Base-by-base conservation (phyloP, 2,329 filamentous ascomycete genomes). In the Paecilomyces variotii region DNA sequence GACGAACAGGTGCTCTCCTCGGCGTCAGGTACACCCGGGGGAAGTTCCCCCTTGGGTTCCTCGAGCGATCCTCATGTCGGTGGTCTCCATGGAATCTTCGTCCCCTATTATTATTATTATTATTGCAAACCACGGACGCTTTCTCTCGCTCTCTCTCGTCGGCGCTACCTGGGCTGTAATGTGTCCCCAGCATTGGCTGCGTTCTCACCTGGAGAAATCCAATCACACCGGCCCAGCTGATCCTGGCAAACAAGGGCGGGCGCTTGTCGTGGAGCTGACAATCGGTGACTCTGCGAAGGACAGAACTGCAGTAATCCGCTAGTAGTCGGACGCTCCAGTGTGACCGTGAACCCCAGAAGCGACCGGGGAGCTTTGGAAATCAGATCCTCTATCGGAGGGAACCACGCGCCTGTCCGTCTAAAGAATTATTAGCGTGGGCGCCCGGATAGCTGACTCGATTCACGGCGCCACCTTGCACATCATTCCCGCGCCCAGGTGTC, bases 401-500 rank as follows among this genome's bases (percentile, higher is more conserved):
- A 56, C 50, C 57, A 32, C 57, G 51, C 59, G 52, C 54, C 55
- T 59, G 54, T 61, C 52, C 57, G 54, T 61, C 55, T 25, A 56
- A 54, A 52, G 19, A 19, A 19, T 19, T 53, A 56, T 57, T 63
- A 65, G 60, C 56, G 58, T 59, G 55, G 56, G 35, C 54, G 59
- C 57, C 54, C 56, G 24, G 53, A 56, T 53, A 51, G 26, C 34
- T 50, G 51, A 50, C 54, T 60, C 54, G 25, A 52, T 57, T 50
- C 55, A 35, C 35, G 19, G 14, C 54, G 53, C 56, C 57, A 57
- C 56, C 55, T 59, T 54, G 59, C 57, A 62, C 50, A 61, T 62
- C 57, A 62, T 62, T 58, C 53, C 30, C 58, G 51, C 53, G 57
- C 57, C 59, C 60, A 55, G 60, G 56, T 56, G 57, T 58, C 61